Evolutionary conservation across 2,329 filamentous ascomycete genomes (phyloP).

Genomic region (Colletotrichum tofieldiae): DNA sequence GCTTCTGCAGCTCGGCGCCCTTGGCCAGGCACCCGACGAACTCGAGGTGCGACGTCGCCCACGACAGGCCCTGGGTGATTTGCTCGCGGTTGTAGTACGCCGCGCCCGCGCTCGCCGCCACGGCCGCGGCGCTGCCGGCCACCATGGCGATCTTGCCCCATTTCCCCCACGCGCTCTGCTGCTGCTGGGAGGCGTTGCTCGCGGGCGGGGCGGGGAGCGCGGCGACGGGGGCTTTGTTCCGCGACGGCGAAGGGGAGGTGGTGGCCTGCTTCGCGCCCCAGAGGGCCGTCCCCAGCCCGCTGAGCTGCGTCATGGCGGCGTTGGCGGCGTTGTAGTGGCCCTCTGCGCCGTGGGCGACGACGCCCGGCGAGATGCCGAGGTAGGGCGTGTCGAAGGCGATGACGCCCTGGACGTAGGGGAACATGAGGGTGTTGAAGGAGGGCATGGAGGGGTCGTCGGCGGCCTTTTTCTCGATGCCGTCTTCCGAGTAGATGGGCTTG

Average conservation of each 20-base stretch:
- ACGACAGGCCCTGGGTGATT: slow-evolving; percentile 81
- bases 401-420: slow-evolving; percentile 91
- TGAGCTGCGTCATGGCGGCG: slow-evolving; percentile 77
- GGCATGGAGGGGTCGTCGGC: slow-evolving; percentile 47
- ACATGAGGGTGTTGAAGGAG: slow-evolving; percentile 80
- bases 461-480: slow-evolving; percentile 55
- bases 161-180: slow-evolving; percentile 73
- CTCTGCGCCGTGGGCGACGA: slow-evolving; percentile 90
- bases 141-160: slow-evolving; percentile 91
- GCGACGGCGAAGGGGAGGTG: slow-evolving; percentile 47
- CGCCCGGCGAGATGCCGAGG: slow-evolving; percentile 83
- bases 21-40: slow-evolving; percentile 92
- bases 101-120: slow-evolving; percentile 86
- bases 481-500: slow-evolving; percentile 65
- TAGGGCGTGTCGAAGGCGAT: slow-evolving; percentile 97
- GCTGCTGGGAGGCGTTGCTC: slow-evolving; percentile 54
- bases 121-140: slow-evolving; percentile 86
- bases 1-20: slow-evolving; percentile 84
- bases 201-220: slow-evolving; percentile 54
- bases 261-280: slow-evolving; percentile 68
- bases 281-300: slow-evolving; percentile 77
- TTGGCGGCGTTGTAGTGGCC: slow-evolving; percentile 84
- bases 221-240: slow-evolving; percentile 54
- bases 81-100: slow-evolving; percentile 90
- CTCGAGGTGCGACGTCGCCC: slow-evolving; percentile 92